Evolutionary conservation across 2,329 filamentous ascomycete species (phyloP).

Genomic region (Pseudopithomyces chartarum): DNA sequence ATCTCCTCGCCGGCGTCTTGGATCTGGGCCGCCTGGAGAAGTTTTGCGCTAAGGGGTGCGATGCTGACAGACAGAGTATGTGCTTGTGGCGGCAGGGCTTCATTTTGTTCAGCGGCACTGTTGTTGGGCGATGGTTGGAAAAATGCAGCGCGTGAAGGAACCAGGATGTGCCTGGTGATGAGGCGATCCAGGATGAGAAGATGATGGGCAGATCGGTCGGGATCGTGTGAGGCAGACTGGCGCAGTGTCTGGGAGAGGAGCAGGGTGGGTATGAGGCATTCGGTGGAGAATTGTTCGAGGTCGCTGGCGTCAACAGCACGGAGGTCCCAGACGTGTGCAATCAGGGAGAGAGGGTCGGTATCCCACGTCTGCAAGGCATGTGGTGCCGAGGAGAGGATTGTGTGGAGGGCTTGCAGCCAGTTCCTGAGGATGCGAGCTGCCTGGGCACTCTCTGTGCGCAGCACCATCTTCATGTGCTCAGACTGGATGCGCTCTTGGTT

Average conservation of each 20-base stretch:
- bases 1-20: slow-evolving; percentile 30
- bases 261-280: slow-evolving; percentile 42
- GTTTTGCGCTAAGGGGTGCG: slow-evolving; percentile 32
- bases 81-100: slow-evolving; percentile 14
- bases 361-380: neutral
- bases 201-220: slow-evolving; percentile 7
- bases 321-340: slow-evolving; percentile 41
- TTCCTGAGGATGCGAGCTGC: slow-evolving; percentile 42
- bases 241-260: slow-evolving; percentile 29
- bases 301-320: slow-evolving; percentile 33
- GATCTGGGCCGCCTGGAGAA: slow-evolving; percentile 39
- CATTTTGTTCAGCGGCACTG: neutral
- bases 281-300: slow-evolving; percentile 43
- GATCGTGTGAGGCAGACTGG: neutral
- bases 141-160: slow-evolving; percentile 47
- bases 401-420: slow-evolving; percentile 37
- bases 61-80: slow-evolving; percentile 26
- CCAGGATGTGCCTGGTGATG: slow-evolving; percentile 50
- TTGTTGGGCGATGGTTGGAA: slow-evolving; percentile 27
- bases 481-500: slow-evolving; percentile 27
- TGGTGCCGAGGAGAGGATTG: slow-evolving; percentile 7
- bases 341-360: slow-evolving; percentile 27
- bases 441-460: slow-evolving; percentile 40
- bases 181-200: slow-evolving; percentile 39
- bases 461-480: slow-evolving; percentile 44